A percentile compares a stretch with the other conserved stretches of the same genome.
Evolutionary conservation across 2,329 filamentous ascomycete genomes (phyloP).

Genomic region (Lachnellula arida): DNA sequence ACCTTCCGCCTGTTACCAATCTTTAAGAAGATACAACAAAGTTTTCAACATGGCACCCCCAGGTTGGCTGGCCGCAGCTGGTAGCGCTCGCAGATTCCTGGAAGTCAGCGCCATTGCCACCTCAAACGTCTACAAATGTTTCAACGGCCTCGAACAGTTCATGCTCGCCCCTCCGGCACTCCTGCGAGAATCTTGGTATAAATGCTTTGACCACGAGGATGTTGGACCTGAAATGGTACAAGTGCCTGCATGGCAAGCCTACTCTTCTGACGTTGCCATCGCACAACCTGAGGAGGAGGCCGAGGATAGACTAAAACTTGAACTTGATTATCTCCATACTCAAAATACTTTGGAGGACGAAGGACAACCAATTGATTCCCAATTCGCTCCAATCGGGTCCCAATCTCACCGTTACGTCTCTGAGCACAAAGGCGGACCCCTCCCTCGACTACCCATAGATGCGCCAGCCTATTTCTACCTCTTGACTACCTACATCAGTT

Average conservation of each 20-base stretch:
- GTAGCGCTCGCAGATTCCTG: background rate
- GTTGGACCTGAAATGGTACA: background rate
- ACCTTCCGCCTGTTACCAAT: too few relatives aligned
- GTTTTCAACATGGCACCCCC: background rate
- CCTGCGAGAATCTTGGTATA: background rate
- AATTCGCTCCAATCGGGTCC: conserved; percentile 81
- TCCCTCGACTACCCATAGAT: conserved; percentile 80
- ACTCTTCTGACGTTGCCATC: background rate
- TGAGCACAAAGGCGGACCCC: conserved; percentile 72
- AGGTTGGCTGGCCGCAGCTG: background rate
- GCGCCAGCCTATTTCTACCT: conserved; percentile 93
- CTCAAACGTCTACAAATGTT: background rate
- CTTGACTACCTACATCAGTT: conserved; percentile 93
- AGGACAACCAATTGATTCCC: conserved; percentile 56
- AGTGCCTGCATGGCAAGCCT: background rate
- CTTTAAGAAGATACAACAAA: too few relatives aligned
- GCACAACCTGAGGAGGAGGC: background rate
- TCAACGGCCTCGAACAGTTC: background rate
- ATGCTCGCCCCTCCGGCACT: conserved; percentile 1
- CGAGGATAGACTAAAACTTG: background rate
- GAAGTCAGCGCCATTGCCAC: background rate
- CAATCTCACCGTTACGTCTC: conserved; percentile 80
- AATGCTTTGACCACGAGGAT: background rate
- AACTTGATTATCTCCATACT: background rate
- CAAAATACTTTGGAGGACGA: background rate